phyloP scores from a whole-genome alignment of 2,329 filamentous ascomycete genomes.

The Fusarium sp. region DNA sequence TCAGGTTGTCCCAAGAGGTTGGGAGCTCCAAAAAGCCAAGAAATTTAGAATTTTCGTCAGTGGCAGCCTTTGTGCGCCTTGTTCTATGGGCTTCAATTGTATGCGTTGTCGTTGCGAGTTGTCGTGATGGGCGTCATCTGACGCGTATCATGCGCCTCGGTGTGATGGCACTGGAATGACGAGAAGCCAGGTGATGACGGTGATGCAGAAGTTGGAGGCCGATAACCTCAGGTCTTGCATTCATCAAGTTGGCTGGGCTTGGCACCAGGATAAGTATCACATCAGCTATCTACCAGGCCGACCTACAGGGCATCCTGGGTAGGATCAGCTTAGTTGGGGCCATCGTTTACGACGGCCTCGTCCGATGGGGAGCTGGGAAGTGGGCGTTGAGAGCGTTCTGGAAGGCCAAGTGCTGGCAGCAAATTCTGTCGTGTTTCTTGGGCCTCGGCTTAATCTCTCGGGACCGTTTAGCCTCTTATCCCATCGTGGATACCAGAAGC shows the following conservation, averaged over 20 bases:
- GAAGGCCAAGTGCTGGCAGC: constrained; percentile 27
- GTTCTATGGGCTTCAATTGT: background rate
- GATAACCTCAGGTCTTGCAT: constrained; percentile 24
- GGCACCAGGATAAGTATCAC: constrained; percentile 13
- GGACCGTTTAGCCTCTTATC: constrained; percentile 21
- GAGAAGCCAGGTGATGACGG: constrained; percentile 10
- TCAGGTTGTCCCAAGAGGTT: constrained; percentile 31
- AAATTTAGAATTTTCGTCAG: constrained; percentile 20
- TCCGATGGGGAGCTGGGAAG: constrained; percentile 5
- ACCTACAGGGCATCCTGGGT: constrained; percentile 15
- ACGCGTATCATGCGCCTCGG: constrained; percentile 27
- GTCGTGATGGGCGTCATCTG: constrained; percentile 27
- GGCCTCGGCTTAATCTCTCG: constrained; percentile 31
- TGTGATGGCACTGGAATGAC: constrained; percentile 36
- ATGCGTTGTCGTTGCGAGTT: constrained; percentile 6
- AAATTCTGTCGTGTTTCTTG: constrained; percentile 8
- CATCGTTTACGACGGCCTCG: constrained; percentile 9
- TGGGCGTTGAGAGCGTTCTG: constrained; percentile 16
- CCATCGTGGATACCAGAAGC: constrained; percentile 15
- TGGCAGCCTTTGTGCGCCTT: constrained; percentile 2
- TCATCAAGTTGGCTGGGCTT: constrained; percentile 24
- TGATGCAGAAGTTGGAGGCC: constrained; percentile 4
- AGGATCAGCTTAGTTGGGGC: constrained; percentile 9
- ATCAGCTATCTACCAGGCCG: background rate
- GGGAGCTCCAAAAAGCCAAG: constrained; percentile 37